Percentiles rank a stretch among this genome's conserved stretches.
Conservation (phyloP, 768 basidiomycete species). For the Leccinum olivaceopallidum region DNA sequence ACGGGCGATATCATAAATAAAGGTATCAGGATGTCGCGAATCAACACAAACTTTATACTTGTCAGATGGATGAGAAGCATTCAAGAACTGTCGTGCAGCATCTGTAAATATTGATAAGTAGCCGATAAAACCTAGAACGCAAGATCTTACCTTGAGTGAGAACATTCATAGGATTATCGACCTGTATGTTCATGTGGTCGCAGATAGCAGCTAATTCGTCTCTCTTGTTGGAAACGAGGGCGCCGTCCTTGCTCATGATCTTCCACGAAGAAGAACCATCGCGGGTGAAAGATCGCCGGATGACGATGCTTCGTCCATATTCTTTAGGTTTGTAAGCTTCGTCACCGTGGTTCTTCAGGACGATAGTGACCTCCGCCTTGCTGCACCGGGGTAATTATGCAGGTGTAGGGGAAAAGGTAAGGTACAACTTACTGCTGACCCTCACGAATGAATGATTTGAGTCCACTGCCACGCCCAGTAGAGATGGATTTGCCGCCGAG, state of each 20-base stretch:
- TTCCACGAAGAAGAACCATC: slow-evolving; percentile 81
- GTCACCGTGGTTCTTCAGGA: slow-evolving; percentile 85
- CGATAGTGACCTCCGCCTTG: slow-evolving; percentile 70
- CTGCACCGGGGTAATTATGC: slow-evolving; percentile 39
- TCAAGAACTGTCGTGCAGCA: slow-evolving; percentile 69
- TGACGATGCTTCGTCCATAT: slow-evolving; percentile 84
- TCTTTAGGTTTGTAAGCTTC: slow-evolving; percentile 84
- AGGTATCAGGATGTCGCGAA: no score
- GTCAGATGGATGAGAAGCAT: slow-evolving; percentile 74
- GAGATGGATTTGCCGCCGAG: slow-evolving; percentile 91
- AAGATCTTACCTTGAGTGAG: slow-evolving; percentile 69
- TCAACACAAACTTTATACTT: slow-evolving; percentile 76
- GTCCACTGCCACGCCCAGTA: slow-evolving; percentile 84
- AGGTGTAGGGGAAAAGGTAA: neutral
- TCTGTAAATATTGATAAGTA: slow-evolving; percentile 22
- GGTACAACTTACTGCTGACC: slow-evolving; percentile 62
- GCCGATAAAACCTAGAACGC: neutral
- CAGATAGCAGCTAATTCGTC: slow-evolving; percentile 87
- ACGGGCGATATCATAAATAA: slow-evolving; percentile 5
- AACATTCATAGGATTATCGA: slow-evolving; percentile 95
- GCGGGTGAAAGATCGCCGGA: slow-evolving; percentile 78
- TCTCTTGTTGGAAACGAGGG: slow-evolving; percentile 70
- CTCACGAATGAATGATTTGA: slow-evolving; percentile 85
- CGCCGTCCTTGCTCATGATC: slow-evolving; percentile 70
- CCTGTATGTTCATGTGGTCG: slow-evolving; percentile 95